These are phyloP conservation scores for Leptographium radiaticola DNA, from an alignment of 2,329 filamentous ascomycete genomes.

Conservation along the genomic window DNA sequence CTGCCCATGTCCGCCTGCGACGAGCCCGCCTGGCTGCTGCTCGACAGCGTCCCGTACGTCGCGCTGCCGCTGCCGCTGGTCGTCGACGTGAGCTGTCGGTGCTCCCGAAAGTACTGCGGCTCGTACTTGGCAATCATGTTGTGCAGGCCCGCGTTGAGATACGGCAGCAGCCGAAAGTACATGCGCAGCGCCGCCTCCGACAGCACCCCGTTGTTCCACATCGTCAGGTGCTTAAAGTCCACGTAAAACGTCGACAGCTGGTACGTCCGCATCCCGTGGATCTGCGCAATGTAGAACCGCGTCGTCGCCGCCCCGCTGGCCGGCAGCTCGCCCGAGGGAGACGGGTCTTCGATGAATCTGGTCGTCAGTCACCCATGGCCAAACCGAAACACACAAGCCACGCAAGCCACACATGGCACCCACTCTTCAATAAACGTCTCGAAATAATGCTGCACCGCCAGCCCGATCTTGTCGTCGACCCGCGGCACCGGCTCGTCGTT, in stretches of 20 bases:
- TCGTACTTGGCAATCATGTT: conserved; percentile 92
- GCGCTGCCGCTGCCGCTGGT: conserved; percentile 28
- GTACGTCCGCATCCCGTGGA: conserved; percentile 61
- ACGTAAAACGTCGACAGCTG: conserved; percentile 76
- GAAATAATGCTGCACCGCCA: conserved; percentile 63
- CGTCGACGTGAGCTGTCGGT: conserved; percentile 63
- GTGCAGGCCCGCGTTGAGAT: conserved; percentile 76
- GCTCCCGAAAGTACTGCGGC: conserved; percentile 83
- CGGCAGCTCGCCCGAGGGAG: conserved; percentile 46
- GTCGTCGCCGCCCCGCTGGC: conserved; percentile 58
- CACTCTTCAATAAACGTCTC: conserved; percentile 70
- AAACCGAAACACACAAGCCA: neutral
- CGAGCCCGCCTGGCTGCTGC: conserved; percentile 47
- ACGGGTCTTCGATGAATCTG: conserved; percentile 57
- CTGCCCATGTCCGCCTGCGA: conserved; percentile 53
- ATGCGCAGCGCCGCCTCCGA: conserved; percentile 77
- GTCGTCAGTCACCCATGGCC: neutral
- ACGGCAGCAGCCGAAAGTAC: conserved; percentile 92
- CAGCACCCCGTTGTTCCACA: conserved; percentile 65
- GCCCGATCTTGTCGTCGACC: conserved; percentile 64
- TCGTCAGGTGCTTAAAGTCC: conserved; percentile 72
- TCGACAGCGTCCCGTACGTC: conserved; percentile 45
- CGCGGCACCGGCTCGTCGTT: conserved; percentile 45
- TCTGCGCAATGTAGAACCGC: conserved; percentile 76
- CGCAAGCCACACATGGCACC: conserved; percentile 14